phyloP scores from a whole-genome alignment of 352 stramenopile species.

The Phytophthora lateralis region DNA sequence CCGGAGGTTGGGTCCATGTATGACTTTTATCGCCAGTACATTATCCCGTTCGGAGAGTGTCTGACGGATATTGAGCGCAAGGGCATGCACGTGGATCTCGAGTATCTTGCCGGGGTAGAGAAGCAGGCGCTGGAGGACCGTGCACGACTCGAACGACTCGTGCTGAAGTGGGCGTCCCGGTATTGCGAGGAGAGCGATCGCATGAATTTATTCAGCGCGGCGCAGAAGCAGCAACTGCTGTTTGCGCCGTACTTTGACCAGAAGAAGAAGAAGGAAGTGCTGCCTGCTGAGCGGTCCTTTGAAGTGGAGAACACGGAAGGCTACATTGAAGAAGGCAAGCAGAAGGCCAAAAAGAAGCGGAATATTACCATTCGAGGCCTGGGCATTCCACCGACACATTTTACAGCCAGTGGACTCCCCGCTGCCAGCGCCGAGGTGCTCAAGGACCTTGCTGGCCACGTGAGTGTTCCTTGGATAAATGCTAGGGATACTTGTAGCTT shows the following conservation, averaged over 20 bases:
- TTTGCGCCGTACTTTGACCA: conserved; percentile 91
- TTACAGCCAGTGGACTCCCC: conserved; percentile 92
- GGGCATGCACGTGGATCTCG: conserved; percentile 89
- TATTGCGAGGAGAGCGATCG: conserved; percentile 95
- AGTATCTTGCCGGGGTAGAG: conserved; percentile 94
- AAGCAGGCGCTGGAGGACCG: conserved; percentile 91
- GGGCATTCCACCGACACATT: conserved; percentile 92
- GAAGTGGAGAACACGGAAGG: conserved; percentile 85
- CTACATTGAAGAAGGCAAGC: conserved; percentile 70
- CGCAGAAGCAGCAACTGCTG: conserved; percentile 96
- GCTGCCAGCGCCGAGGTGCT: conserved; percentile 95
- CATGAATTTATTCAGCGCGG: conserved; percentile 94
- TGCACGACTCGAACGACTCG: conserved; percentile 73
- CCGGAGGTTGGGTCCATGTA: conserved; percentile 85
- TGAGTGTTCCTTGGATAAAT: conserved; percentile 20
- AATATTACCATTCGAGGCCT: conserved; percentile 88
- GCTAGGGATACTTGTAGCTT: not conserved
- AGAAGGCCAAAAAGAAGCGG: conserved; percentile 79
- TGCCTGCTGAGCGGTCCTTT: conserved; percentile 72
- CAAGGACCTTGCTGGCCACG: conserved; percentile 91
- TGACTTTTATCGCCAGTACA: conserved; percentile 97
- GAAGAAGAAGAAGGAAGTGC: conserved; percentile 76
- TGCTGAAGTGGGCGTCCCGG: conserved; percentile 91
- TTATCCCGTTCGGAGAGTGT: conserved; percentile 97
- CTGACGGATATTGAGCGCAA: conserved; percentile 98